Base-by-base conservation (phyloP, 495 filamentous ascomycete species). In the Penicillium canariense region DNA sequence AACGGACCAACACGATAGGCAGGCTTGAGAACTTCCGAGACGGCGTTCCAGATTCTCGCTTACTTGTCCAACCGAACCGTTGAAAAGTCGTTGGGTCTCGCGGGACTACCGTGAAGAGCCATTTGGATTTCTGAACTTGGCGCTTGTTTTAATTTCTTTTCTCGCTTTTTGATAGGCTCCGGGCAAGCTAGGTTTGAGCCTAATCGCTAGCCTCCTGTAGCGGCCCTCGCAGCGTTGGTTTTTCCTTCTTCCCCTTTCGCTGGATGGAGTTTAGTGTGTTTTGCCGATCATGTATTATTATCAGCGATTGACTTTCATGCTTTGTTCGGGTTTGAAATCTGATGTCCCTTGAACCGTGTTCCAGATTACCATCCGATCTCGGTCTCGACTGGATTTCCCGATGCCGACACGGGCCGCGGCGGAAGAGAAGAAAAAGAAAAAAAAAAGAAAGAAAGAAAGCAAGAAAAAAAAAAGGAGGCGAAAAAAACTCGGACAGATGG, bases 21-120 rank as follows among this genome's bases (percentile, higher is more conserved):
- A 8, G 27, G 22, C 11, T 9, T 34, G 17, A 18, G 32, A 35
- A 25, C 39, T 49, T 28, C 12, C 44, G 36, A 12, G 11, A 30
- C 51, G 11, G 34, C 22, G 23, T 54, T 30, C 43, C 40, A 54
- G 48, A 45, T 22, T 15, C 51, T 55, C 55, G 54, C 58, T 58
- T 54, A 54, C 9, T 28, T 5, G 27, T 32, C 55, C 60, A 62
- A 62, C 55, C 55, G 48, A 62, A 53, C 44, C 52, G 50, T 56
- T 53, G 27, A 28, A 48, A 55, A 56, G 49, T 53, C 52, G 52
- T 62, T 59, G 60, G 48, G 50, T 50, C 49, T 49, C 52, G 36
- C 46, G 48, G 44, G 36, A 50, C 55, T 39, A 23, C 10, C 40
- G 46, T 55, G 59, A 55, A 59, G 47, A 27, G 34, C 35, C 17